Evolutionary conservation across 352 stramenopile genomes (phyloP).

Genomic region (Hyaloperonospora brassicae): DNA sequence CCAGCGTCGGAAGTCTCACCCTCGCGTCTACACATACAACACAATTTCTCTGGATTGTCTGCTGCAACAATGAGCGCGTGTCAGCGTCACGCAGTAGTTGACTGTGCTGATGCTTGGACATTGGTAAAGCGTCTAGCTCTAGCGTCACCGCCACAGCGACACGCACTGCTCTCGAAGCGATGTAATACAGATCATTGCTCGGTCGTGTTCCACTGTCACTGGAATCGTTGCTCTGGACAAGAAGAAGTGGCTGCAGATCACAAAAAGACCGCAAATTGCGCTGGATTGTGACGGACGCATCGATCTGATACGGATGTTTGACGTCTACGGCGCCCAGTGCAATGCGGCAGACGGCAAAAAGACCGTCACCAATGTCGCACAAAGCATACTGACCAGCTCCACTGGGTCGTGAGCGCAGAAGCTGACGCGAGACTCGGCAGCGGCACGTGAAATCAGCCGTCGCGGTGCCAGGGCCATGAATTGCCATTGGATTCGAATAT

Average conservation of each 20-base stretch:
- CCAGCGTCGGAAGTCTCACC: constrained; percentile 33
- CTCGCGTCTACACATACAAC: constrained; percentile 31
- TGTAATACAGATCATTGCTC: constrained; percentile 28
- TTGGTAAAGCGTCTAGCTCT: constrained; percentile 21
- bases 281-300: constrained; percentile 30
- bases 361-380: constrained; percentile 16
- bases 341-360: constrained; percentile 38
- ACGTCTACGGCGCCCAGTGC: constrained; percentile 16
- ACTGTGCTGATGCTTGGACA: constrained; percentile 3
- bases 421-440: constrained; percentile 33
- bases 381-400: constrained; percentile 31
- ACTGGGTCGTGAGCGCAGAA: constrained; percentile 25
- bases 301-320: constrained; percentile 1
- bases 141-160: constrained; percentile 46
- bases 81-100: constrained; percentile 22
- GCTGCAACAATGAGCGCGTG: constrained; percentile 42
- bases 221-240: constrained; percentile 3
- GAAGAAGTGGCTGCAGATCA: constrained; percentile 21
- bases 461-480: constrained; percentile 7
- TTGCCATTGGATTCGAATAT: constrained; percentile 11
- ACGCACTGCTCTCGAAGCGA: constrained; percentile 34
- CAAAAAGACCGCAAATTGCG: constrained; percentile 12
- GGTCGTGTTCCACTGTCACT: background rate
- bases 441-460: constrained; percentile 52
- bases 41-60: constrained; percentile 49